A percentile compares a stretch with the other conserved stretches of the same genome.
Conservation (phyloP, 169 alveolate species). For the Plasmodium coatneyi region DNA sequence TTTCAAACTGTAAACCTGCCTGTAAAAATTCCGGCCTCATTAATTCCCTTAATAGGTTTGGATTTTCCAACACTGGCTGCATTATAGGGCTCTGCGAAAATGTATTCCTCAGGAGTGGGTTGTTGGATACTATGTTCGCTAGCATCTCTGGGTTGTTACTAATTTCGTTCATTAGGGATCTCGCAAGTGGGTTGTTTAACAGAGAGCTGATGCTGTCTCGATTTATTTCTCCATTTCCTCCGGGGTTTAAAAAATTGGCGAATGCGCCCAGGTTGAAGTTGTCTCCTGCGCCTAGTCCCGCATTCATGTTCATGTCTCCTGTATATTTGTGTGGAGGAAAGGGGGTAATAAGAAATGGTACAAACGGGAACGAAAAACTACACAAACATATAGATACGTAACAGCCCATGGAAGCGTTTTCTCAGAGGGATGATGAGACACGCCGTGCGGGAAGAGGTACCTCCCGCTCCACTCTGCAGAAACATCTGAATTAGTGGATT, state of each 20-base stretch:
- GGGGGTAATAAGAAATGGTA: neutral
- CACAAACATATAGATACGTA: neutral
- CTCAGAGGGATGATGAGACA: neutral
- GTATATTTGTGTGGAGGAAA: too few species aligned
- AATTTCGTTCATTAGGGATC: conserved; percentile 54
- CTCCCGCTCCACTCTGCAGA: conserved; percentile 69
- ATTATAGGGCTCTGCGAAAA: conserved; percentile 87
- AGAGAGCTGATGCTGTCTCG: conserved; percentile 51
- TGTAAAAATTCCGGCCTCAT: conserved; percentile 86
- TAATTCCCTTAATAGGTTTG: conserved; percentile 88
- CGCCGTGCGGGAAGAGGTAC: neutral
- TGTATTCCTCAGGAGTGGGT: conserved; percentile 78
- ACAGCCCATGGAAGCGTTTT: neutral
- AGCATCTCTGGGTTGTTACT: conserved; percentile 75
- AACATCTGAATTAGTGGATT: conserved; percentile 68
- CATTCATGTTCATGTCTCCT: conserved; percentile 24
- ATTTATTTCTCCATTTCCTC: conserved; percentile 57
- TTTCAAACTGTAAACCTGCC: conserved; percentile 86
- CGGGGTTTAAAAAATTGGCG: conserved; percentile 51
- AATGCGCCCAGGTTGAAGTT: conserved; percentile 34
- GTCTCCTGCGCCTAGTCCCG: conserved; percentile 25
- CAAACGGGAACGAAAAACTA: neutral
- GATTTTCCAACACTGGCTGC: conserved; percentile 88
- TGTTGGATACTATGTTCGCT: conserved; percentile 64
- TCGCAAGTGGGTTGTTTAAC: conserved; percentile 65